These are phyloP conservation scores for Metschnikowia noctiluminum DNA, from an alignment of 805 yeast genomes.

Conservation along the genomic window DNA sequence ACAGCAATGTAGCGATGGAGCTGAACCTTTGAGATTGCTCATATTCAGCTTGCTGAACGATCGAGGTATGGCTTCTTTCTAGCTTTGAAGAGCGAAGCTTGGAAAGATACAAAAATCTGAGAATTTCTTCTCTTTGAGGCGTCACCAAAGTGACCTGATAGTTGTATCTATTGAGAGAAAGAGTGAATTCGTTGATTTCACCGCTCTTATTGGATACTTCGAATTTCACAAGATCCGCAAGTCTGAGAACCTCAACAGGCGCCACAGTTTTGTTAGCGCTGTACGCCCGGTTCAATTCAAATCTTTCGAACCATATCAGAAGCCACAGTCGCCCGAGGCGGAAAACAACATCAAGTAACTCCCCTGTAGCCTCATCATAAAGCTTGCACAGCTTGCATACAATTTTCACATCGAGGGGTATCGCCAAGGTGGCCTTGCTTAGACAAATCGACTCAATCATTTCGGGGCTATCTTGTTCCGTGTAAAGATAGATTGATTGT, in stretches of 20 bases:
- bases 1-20: constrained; percentile 57
- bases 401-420: constrained; percentile 37
- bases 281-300: constrained; percentile 17
- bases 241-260: constrained; percentile 33
- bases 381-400: constrained; percentile 27
- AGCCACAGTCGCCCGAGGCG: constrained; percentile 69
- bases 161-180: constrained; percentile 25
- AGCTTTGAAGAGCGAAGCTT: constrained; percentile 49
- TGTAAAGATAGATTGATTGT: constrained; percentile 25
- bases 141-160: constrained; percentile 30
- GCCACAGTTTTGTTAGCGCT: constrained; percentile 27
- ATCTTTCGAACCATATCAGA: constrained; percentile 41
- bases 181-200: constrained; percentile 31
- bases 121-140: constrained; percentile 51
- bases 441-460: constrained; percentile 34
- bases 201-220: constrained; percentile 28
- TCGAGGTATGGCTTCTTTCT: constrained; percentile 18
- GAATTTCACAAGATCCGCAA: constrained; percentile 35
- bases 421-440: constrained; percentile 30
- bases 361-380: constrained; percentile 14
- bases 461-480: constrained; percentile 33
- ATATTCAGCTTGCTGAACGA: constrained; percentile 43
- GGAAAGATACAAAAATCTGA: constrained; percentile 65
- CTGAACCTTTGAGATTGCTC: constrained; percentile 48
- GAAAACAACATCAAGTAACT: constrained; percentile 57